These are phyloP conservation scores for Arabidopsis thaliana DNA, from an alignment of 345 rosid species.

Conservation along the genomic window DNA sequence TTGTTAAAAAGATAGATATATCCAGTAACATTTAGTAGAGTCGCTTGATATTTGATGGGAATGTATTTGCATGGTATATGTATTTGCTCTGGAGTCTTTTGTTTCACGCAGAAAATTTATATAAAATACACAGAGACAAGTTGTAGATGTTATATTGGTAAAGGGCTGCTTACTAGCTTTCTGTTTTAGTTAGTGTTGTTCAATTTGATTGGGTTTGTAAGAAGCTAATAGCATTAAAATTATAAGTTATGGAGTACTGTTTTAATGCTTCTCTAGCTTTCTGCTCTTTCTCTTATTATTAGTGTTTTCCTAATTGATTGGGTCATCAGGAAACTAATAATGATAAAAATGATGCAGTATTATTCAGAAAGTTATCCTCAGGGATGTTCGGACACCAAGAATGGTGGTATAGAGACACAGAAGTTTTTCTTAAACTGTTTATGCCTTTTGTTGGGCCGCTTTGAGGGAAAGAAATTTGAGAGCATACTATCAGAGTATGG, in stretches of 20 bases:
- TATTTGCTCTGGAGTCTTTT: conserved; percentile 7
- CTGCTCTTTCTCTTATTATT: conserved; percentile 16
- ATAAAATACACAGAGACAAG: conserved; percentile 14
- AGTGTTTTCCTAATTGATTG: conserved; percentile 32
- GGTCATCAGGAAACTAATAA: conserved; percentile 43
- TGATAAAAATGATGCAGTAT: conserved; percentile 55
- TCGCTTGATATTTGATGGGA: conserved; percentile 23
- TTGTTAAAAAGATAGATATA: conserved; percentile 19
- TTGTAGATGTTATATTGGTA: conserved; percentile 15
- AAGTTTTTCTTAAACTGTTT: conserved; percentile 83
- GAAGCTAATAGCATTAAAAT: conserved; percentile 14
- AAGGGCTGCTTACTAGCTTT: conserved; percentile 12
- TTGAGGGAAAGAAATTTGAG: conserved; percentile 71
- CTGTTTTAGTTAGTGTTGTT: conserved; percentile 1
- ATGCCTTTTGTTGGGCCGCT: conserved; percentile 90
- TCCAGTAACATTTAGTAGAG: conserved; percentile 13
- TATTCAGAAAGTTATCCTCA: conserved; percentile 59
- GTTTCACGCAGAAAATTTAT: background rate
- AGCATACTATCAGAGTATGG: conserved; percentile 63
- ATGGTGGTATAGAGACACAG: conserved; percentile 64
- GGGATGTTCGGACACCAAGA: conserved; percentile 52
- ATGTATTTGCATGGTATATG: conserved; percentile 23
- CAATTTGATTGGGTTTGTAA: background rate
- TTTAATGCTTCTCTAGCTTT: conserved; percentile 29
- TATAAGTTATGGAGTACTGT: conserved; percentile 9